Evolutionary conservation across 139 green algal species (phyloP), one percentile per base, ranked within the genome.

Genomic region (Micractinium conductrix): DNA sequence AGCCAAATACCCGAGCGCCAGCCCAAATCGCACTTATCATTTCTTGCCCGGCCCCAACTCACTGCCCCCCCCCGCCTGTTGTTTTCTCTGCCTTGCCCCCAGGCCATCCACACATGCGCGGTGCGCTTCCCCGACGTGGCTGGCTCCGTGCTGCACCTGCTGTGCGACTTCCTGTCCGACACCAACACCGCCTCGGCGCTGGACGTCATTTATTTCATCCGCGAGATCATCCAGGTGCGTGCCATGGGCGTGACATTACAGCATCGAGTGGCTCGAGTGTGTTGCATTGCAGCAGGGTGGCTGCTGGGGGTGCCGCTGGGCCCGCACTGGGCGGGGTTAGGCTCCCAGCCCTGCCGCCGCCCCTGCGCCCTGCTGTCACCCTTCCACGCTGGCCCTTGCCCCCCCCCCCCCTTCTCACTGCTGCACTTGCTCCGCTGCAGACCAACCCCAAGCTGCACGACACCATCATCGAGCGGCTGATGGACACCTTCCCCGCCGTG

Each of bases 121-220:
- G 90, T 98, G 73, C 96, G 96, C 84, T 99, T 99, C 91, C 97
- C 96, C 0, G 96, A 98, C 74, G 95, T 99, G 14, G 96, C 97
- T 0, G 86, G 80, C 78, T 93, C 79, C 40, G 97, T 99, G 58
- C 93, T 99, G 76, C 94, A 98, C 89, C 87, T 99, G 72, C 91
- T 99, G 21, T 99, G 99, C 96, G 97, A 99, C 88, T 99, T 99
- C 91, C 88, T 99, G 76, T 95, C 94, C 14, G 96, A 98, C 80
- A 60, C 87, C 79, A 98, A 96, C 90, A 93, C 90, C 30, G 93
- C 95, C 35, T 92, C 91, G 4, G 97, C 97, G 2, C 91, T 99
- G 81, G 94, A 97, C 78, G 90, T 93, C 30, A 88, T 87, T 21
- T 87, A 80, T 84, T 91, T 93, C 79, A 92, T 99, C 63, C 91